Base-by-base conservation (phyloP, 2,329 filamentous ascomycete genomes). In the Teratosphaeria gauchensis region DNA sequence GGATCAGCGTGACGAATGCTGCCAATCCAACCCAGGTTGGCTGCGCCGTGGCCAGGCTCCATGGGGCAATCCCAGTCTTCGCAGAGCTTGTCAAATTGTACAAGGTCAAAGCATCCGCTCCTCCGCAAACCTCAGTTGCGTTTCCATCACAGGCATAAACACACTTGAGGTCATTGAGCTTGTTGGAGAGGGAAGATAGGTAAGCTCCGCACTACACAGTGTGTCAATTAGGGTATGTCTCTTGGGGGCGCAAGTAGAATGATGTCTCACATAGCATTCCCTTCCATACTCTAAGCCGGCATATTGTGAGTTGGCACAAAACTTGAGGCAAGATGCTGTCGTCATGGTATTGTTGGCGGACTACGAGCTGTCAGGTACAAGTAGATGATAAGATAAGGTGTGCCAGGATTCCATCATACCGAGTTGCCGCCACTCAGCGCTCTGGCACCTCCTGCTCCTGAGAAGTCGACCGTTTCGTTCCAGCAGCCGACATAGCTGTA, bases 401-500 rank as follows among this genome's bases (percentile, higher is more conserved):
- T 21, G n/a, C n/a, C 19, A 21, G 21, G 16, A 21, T n/a, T 19
- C 11, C n/a, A 48, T 11, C 16, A 28, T 54, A 63, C 60, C 3
- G 6, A 32, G 32, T 55, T 74, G 53, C 78, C 77, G 53, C 73
- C 76, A 21, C 70, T 63, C 4, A 85, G 73, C 16, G 82, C 80
- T 65, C 75, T 76, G 54, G 60, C 68, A 53, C 73, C 72, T 31
- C 73, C 73, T 14, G 80, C 66, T 46, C 73, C 72, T 2, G 58
- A 28, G 32, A 67, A 53, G 14, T 59, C 57, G n/a, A 75, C 77
- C 1, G 82, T 83, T 67, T 85, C 82, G 64, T 82, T 82, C 72
- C 73, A 84, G 73, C 83, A 85, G 58, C 82, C 82, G n/a, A 71
- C 67, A 70, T 84, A 84, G 16, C 57, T 62, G 71, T 82, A 84